Base-by-base conservation (phyloP, 495 filamentous ascomycete genomes). In the Xylaria longipes region DNA sequence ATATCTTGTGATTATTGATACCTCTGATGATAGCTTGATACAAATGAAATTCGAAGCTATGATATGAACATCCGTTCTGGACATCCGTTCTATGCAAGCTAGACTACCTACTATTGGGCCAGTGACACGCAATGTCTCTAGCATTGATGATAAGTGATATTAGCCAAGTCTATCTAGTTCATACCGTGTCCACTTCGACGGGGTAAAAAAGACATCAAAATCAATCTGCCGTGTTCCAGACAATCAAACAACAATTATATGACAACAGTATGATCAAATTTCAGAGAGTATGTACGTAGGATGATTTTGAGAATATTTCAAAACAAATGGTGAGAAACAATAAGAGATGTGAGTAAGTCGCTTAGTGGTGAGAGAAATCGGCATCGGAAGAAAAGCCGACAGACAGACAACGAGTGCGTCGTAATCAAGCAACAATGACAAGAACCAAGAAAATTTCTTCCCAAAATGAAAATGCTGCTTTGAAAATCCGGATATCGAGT, bases 401-500 rank as follows among this genome's bases (percentile, higher is more conserved):
- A 17, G 39, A 52, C 22, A 17, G 52, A 17, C 12, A 62, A 48
- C 66, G 54, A 69, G 66, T 35, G 67, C 56, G 45, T 62, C 43
- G 31, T 35, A 48, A 35, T 69, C 41, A 61, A 61, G 27, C 48
- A 37, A 50, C 1, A 29, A 61, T 25, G 12, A 45, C 25, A 27
- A 58, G 22, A 58, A 46, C 46, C 29, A n/a, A 14, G 5, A 43
- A 56, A 1, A 45, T 43, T 56, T 56, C 27, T 58, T 41, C 14
- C 68, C 46, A 62, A 41, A 37, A 37, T 43, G 22, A 41, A 43
- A 60, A 60, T 60, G 57, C 57, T 61, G 39, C 57, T 48, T 39
- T 12, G 25, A 35, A 63, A 50, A 43, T 29, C 31, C 29, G 33
- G 43, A 63, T 64, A 64, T 70, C 35, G 60, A 63, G 22, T 70